phyloP scores from a whole-genome alignment of 371 early-diverging fungal species.

The Circinella minor region DNA sequence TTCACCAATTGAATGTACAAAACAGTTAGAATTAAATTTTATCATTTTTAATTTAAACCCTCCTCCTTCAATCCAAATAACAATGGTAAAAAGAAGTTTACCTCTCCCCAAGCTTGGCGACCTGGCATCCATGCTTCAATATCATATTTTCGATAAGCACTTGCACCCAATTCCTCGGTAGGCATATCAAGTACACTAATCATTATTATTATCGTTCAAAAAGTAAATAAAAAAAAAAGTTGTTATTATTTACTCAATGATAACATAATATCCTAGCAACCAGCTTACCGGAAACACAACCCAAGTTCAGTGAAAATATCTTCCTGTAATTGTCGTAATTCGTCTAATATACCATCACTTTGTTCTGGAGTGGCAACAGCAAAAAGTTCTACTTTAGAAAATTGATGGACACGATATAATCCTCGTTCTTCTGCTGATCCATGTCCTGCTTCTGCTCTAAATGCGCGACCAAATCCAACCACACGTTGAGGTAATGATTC shows the following conservation, averaged over 20 bases:
- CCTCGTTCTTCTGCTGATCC: constrained; percentile 85
- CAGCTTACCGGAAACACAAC: constrained; percentile 73
- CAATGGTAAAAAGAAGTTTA: constrained; percentile 19
- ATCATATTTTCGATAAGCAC: constrained; percentile 91
- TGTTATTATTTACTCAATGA: too few relatives aligned
- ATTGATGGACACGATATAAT: constrained; percentile 93
- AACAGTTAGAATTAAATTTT: too few relatives aligned
- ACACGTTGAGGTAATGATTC: constrained; percentile 67
- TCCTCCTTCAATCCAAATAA: neutral
- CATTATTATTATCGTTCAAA: too few relatives aligned
- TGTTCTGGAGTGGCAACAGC: constrained; percentile 69
- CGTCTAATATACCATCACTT: constrained; percentile 71
- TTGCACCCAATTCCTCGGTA: constrained; percentile 90
- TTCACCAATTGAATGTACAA: too few relatives aligned
- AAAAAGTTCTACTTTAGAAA: constrained; percentile 94
- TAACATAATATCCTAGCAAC: neutral
- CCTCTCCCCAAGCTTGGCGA: constrained; percentile 87
- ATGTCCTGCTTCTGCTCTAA: constrained; percentile 90
- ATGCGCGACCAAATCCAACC: constrained; percentile 86
- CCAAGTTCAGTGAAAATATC: constrained; percentile 81
- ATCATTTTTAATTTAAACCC: too few relatives aligned
- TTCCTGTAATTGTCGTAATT: constrained; percentile 76
- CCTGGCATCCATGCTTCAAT: constrained; percentile 98
- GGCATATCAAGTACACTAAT: constrained; percentile 90
- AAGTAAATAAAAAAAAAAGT: neutral